A percentile compares a stretch with the other conserved stretches of the same genome.
Evolutionary conservation across 2,329 filamentous ascomycete species (phyloP).

Genomic region (Chaetoscypha palmicola): DNA sequence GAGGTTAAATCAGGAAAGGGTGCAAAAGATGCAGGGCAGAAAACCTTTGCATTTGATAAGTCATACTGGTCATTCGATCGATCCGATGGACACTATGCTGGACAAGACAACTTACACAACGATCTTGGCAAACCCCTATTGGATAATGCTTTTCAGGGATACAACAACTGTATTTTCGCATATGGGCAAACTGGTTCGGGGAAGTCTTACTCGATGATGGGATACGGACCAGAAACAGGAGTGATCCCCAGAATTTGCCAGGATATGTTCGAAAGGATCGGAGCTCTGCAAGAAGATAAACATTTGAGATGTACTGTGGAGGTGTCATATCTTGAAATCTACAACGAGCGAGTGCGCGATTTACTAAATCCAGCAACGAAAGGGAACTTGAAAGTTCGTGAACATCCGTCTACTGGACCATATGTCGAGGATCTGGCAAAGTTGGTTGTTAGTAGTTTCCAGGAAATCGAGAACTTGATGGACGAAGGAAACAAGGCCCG

Average conservation of each 20-base stretch:
- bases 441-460: constrained; percentile 83
- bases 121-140: constrained; percentile 85
- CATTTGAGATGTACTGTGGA: constrained; percentile 86
- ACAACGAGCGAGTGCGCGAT: constrained; percentile 96
- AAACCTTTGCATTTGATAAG: constrained; percentile 90
- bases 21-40: constrained; percentile 63
- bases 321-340: constrained; percentile 97
- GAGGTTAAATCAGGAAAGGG: constrained; percentile 50
- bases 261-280: constrained; percentile 92
- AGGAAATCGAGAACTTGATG: constrained; percentile 96
- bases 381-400: constrained; percentile 92
- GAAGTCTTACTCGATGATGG: constrained; percentile 99
- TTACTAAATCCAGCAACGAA: constrained; percentile 92
- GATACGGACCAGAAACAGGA: constrained; percentile 89
- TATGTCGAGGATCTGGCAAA: constrained; percentile 98
- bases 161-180: constrained; percentile 99
- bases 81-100: constrained; percentile 73
- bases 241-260: constrained; percentile 97
- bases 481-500: constrained; percentile 98
- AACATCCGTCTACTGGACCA: constrained; percentile 93
- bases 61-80: constrained; percentile 98
- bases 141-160: constrained; percentile 96
- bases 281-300: constrained; percentile 60
- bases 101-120: constrained; percentile 80
- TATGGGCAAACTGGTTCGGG: constrained; percentile 98